phyloP scores from a whole-genome alignment of 2,329 filamentous ascomycete species.

The Penicillium sp. region DNA sequence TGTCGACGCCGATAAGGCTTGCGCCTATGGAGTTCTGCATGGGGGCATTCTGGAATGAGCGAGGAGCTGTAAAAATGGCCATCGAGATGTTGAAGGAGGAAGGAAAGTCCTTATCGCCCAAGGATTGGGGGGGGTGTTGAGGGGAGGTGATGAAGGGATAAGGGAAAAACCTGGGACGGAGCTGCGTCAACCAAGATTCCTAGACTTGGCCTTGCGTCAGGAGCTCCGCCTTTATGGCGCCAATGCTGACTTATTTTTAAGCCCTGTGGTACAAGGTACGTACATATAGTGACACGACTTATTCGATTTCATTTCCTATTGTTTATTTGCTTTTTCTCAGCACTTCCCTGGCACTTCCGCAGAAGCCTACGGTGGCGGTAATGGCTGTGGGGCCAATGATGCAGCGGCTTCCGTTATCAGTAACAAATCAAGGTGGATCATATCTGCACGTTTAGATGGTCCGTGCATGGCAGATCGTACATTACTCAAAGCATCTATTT shows the following conservation, averaged over 20 bases:
- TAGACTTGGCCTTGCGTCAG: not conserved
- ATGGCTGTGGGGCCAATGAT: not conserved
- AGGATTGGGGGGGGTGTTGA: not conserved
- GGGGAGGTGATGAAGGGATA: not conserved
- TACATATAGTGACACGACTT: not conserved
- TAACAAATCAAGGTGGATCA: constrained; percentile 11
- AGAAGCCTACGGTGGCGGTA: not conserved
- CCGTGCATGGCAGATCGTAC: not conserved
- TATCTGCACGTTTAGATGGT: constrained; percentile 1
- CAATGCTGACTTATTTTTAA: not conserved
- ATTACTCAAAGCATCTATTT: not conserved
- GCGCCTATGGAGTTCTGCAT: constrained; percentile 17
- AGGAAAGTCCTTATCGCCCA: not conserved
- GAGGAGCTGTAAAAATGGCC: constrained; percentile 50
- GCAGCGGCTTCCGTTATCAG: not conserved
- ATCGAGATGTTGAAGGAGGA: constrained; percentile 25
- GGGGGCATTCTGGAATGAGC: constrained; percentile 47
- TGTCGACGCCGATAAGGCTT: not conserved
- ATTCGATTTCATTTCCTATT: not conserved
- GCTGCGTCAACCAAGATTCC: constrained; percentile 5
- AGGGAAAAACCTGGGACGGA: not conserved
- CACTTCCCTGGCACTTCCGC: not conserved
- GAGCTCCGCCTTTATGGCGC: not conserved
- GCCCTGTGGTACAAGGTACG: not conserved
- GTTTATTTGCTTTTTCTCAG: no score